Evolutionary conservation across 495 filamentous ascomycete species (phyloP).

Genomic region (Baudoinia panamericana): DNA sequence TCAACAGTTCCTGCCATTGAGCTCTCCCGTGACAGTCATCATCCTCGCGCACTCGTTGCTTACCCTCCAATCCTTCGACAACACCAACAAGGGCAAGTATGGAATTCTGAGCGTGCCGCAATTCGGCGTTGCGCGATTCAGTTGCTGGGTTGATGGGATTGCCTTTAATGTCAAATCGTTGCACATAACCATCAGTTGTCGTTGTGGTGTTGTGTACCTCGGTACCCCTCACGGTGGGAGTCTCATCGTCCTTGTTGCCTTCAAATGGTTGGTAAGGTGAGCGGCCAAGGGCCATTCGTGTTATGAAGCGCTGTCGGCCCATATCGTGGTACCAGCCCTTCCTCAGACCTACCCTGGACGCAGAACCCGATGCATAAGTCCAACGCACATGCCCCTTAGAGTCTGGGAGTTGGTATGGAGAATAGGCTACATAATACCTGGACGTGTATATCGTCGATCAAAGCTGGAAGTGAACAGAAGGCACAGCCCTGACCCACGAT

Average conservation of each 20-base stretch:
- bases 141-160: conserved; percentile 27
- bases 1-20: conserved; percentile 9
- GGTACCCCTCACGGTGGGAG: neutral
- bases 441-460: too few species aligned
- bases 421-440: too few species aligned
- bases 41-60: neutral
- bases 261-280: conserved; percentile 9
- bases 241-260: neutral
- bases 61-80: conserved; percentile 18
- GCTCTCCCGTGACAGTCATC: conserved; percentile 1
- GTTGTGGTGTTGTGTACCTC: neutral
- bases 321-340: too few species aligned
- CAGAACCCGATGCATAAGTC: too few species aligned
- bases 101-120: conserved; percentile 28
- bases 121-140: conserved; percentile 17
- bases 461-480: too few species aligned
- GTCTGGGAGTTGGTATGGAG: too few species aligned
- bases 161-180: conserved; percentile 28
- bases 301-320: conserved; percentile 13
- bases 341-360: too few species aligned
- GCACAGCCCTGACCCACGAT: too few species aligned
- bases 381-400: too few species aligned
- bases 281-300: conserved; percentile 15
- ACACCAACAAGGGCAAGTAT: conserved; percentile 27
- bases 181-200: conserved; percentile 2